phyloP scores from a whole-genome alignment of 768 basidiomycete genomes.

The Nidula microcarpa region DNA sequence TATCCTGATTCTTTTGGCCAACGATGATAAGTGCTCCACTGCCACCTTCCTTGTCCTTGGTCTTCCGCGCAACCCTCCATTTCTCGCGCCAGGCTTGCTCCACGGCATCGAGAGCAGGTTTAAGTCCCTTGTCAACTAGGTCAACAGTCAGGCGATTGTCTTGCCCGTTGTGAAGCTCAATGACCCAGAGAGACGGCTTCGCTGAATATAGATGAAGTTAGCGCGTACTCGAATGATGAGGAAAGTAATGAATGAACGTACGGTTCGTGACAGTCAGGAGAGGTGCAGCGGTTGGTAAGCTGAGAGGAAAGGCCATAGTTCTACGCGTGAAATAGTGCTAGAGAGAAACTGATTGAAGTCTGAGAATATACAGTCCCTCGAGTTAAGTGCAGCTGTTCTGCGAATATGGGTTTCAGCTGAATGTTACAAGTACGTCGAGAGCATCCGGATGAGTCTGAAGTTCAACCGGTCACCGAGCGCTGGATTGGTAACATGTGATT shows the following conservation, averaged over 20 bases:
- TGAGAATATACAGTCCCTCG: too few species aligned
- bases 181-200: slow-evolving; percentile 61
- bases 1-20: slow-evolving; percentile 72
- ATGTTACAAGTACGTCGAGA: neutral
- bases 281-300: slow-evolving; percentile 46
- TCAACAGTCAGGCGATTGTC: slow-evolving; percentile 66
- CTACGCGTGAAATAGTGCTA: too few species aligned
- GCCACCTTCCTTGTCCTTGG: slow-evolving; percentile 48
- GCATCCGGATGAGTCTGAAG: too few species aligned
- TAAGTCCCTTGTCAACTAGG: slow-evolving; percentile 56
- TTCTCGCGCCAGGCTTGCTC: slow-evolving; percentile 68
- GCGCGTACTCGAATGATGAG: neutral
- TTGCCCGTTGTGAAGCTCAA: slow-evolving; percentile 76
- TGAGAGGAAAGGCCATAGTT: slow-evolving; percentile 42
- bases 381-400: neutral
- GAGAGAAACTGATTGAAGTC: too few species aligned
- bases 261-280: slow-evolving; percentile 69
- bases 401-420: neutral
- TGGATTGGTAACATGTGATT: too few species aligned
- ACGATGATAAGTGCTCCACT: slow-evolving; percentile 75
- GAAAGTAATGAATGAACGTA: slow-evolving; percentile 19
- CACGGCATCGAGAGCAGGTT: slow-evolving; percentile 69
- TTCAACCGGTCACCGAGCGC: too few species aligned
- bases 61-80: slow-evolving; percentile 38
- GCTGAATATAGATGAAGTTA: slow-evolving; percentile 31